A percentile compares a stretch with the other conserved stretches of the same genome.
phyloP scores from a whole-genome alignment of 768 basidiomycete genomes.

The Boletus subparvulus region DNA sequence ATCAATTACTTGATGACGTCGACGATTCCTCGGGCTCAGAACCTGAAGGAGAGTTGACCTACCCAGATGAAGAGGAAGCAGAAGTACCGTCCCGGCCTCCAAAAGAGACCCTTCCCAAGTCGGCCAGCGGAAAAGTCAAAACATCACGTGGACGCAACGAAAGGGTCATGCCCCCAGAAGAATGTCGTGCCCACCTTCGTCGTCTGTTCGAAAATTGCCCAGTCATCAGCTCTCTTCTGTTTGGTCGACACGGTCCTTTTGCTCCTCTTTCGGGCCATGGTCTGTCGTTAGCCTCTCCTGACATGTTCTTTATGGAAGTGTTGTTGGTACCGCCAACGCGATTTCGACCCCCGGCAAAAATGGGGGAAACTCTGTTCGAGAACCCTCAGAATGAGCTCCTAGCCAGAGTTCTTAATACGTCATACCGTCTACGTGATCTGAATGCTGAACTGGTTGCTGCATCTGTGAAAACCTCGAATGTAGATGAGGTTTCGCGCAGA shows the following conservation, averaged over 20 bases:
- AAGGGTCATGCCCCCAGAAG: conserved; percentile 85
- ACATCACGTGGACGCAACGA: conserved; percentile 80
- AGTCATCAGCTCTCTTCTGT: conserved; percentile 82
- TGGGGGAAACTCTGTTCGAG: conserved; percentile 93
- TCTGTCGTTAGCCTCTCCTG: conserved; percentile 73
- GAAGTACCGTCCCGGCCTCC: conserved; percentile 32
- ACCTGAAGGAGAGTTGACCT: conserved; percentile 45
- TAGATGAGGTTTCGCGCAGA: conserved; percentile 51
- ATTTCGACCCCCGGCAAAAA: conserved; percentile 89
- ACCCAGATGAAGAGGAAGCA: conserved; percentile 53
- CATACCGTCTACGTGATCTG: conserved; percentile 75
- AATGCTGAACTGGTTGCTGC: conserved; percentile 63
- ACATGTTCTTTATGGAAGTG: conserved; percentile 97
- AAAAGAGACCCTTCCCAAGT: conserved; percentile 53
- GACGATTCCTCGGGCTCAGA: conserved; percentile 55
- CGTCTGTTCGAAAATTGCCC: conserved; percentile 82
- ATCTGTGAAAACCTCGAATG: conserved; percentile 55
- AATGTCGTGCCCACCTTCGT: conserved; percentile 92
- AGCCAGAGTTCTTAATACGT: conserved; percentile 74
- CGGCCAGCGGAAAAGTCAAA: conserved; percentile 78
- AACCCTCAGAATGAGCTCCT: conserved; percentile 94
- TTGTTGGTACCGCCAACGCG: conserved; percentile 91
- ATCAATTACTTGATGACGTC: conserved; percentile 36
- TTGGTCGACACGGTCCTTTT: conserved; percentile 89
- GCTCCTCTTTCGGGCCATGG: conserved; percentile 58